These are phyloP conservation scores for Colletotrichum liaoningense DNA, from an alignment of 2,329 filamentous ascomycete species.

Conservation along the genomic window DNA sequence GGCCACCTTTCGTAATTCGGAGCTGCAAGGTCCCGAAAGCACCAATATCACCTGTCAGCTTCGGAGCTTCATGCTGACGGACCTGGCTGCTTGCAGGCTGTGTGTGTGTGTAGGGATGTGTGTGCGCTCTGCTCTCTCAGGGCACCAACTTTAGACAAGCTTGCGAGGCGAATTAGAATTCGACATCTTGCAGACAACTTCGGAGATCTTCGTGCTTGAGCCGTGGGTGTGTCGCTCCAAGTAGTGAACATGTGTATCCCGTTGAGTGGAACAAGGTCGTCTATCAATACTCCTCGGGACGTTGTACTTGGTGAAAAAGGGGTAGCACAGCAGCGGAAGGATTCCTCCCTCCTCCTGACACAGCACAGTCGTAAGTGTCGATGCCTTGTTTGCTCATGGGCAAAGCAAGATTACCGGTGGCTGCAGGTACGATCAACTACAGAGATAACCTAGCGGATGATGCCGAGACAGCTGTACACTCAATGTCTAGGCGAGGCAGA, in stretches of 20 bases:
- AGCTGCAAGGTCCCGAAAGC: slow-evolving; percentile 34
- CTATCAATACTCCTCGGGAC: not conserved
- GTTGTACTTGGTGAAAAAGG: slow-evolving; percentile 6
- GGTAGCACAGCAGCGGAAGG: slow-evolving; percentile 5
- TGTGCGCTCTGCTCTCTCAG: not conserved
- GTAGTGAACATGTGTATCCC: slow-evolving; percentile 23
- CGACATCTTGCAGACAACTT: slow-evolving; percentile 24
- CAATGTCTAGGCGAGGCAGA: not conserved
- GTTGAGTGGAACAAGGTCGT: slow-evolving; percentile 5
- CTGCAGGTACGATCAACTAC: not conserved
- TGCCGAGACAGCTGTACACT: slow-evolving; percentile 9
- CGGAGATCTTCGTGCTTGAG: slow-evolving; percentile 24
- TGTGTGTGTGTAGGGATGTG: too few species aligned
- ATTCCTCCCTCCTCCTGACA: not conserved
- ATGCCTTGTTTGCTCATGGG: not conserved
- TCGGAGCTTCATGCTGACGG: slow-evolving; percentile 7
- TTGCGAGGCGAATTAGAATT: slow-evolving; percentile 8
- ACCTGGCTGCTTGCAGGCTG: slow-evolving; percentile 15
- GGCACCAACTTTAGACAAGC: not conserved
- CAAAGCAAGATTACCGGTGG: not conserved
- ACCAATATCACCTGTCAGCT: slow-evolving; percentile 9
- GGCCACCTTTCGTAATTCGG: slow-evolving; percentile 1
- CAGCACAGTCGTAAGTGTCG: not conserved
- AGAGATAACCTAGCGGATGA: not conserved
- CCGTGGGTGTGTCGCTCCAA: slow-evolving; percentile 12